These are phyloP conservation scores for Moesziomyces antarcticus DNA, from an alignment of 1,284 basidiomycete species.

Conservation along the genomic window DNA sequence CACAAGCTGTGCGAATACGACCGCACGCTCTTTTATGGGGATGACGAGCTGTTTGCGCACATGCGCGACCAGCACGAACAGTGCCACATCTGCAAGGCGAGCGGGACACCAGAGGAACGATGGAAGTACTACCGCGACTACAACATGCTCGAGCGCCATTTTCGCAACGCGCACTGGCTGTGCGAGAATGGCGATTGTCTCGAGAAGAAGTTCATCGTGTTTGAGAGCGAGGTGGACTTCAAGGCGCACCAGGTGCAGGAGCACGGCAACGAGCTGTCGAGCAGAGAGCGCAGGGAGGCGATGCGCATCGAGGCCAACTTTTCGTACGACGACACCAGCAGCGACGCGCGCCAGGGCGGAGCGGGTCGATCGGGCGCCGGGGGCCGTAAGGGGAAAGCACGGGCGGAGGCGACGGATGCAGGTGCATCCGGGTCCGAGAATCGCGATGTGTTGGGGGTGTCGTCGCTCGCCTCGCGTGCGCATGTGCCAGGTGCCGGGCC, in stretches of 20 bases:
- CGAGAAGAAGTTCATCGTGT: constrained; percentile 93
- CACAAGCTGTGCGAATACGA: constrained; percentile 94
- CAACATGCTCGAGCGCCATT: constrained; percentile 66
- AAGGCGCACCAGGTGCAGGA: constrained; percentile 90
- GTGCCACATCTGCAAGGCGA: constrained; percentile 83
- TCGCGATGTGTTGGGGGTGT: constrained; percentile 41
- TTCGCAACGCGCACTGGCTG: constrained; percentile 75
- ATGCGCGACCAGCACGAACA: constrained; percentile 95
- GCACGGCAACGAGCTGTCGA: constrained; percentile 83
- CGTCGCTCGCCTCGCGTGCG: constrained; percentile 65
- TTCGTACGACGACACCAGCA: constrained; percentile 74
- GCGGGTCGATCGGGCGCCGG: constrained; percentile 9
- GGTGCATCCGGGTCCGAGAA: constrained; percentile 6
- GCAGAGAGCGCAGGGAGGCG: constrained; percentile 81
- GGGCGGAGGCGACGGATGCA: constrained; percentile 4
- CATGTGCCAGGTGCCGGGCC: constrained; percentile 66
- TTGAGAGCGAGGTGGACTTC: constrained; percentile 84
- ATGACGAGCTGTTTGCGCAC: constrained; percentile 92
- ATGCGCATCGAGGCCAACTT: constrained; percentile 84
- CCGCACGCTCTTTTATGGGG: constrained; percentile 85
- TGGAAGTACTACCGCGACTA: constrained; percentile 63
- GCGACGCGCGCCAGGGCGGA: constrained; percentile 34
- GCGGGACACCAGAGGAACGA: constrained; percentile 56
- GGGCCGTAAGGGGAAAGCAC: constrained; percentile 20
- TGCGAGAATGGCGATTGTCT: constrained; percentile 82